phyloP scores from a whole-genome alignment of 208 protist genomes.

The Porcisia deanei region DNA sequence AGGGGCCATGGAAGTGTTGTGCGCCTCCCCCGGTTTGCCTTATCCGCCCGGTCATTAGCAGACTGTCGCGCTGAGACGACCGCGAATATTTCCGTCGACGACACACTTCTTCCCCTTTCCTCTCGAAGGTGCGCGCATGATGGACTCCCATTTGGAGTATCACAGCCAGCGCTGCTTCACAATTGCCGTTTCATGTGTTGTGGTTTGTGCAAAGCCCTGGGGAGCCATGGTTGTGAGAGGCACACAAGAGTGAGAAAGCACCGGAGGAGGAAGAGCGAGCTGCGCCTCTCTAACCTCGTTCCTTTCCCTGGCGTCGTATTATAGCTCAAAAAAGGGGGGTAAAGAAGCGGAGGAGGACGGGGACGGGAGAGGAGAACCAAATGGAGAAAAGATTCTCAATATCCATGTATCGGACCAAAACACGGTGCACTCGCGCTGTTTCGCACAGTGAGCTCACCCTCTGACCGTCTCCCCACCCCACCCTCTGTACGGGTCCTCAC shows the following conservation, averaged over 20 bases:
- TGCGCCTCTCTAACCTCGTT: background rate
- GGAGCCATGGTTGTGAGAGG: background rate
- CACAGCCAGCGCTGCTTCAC: background rate
- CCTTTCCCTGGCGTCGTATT: background rate
- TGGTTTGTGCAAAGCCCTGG: background rate
- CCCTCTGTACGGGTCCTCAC: background rate
- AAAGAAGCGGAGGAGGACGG: background rate
- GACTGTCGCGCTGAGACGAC: background rate
- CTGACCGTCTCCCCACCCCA: background rate
- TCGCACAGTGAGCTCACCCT: background rate
- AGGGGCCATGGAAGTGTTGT: background rate
- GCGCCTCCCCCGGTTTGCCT: too few species aligned
- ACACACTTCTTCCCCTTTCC: background rate
- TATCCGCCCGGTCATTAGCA: background rate
- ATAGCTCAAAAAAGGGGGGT: background rate
- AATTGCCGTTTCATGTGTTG: background rate
- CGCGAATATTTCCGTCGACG: background rate
- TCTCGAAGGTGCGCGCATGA: background rate
- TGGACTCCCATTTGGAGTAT: too few species aligned
- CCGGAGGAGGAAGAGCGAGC: background rate
- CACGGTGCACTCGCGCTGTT: background rate
- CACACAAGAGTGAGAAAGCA: background rate
- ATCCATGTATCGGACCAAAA: background rate
- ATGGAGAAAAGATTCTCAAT: background rate
- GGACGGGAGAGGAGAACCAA: background rate